A percentile compares a stretch with the other conserved stretches of the same genome.
phyloP scores from a whole-genome alignment of 805 yeast genomes.

The Starmera dryadoides region DNA sequence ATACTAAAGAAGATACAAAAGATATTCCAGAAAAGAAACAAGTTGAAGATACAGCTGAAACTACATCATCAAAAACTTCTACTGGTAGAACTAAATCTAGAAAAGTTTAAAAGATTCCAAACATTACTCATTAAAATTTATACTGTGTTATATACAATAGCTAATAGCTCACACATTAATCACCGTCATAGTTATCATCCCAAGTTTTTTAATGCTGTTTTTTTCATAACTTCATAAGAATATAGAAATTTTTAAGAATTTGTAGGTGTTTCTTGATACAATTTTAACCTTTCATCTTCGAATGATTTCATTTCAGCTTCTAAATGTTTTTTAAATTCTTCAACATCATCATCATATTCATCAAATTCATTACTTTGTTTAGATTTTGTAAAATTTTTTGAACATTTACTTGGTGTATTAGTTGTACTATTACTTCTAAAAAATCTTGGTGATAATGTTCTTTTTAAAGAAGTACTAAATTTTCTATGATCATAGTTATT shows the following conservation, averaged over 20 bases:
- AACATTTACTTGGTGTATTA: neutral
- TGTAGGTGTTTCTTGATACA: no score
- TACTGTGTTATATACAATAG: neutral
- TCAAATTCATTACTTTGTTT: neutral
- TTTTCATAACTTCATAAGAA: no score
- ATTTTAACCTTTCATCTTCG: constrained; percentile 13
- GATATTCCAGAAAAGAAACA: constrained; percentile 4
- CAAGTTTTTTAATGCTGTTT: no score
- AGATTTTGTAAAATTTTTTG: neutral
- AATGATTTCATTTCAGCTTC: constrained; percentile 15
- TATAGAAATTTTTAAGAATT: no score
- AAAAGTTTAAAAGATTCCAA: constrained; percentile 1
- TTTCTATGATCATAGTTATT: neutral
- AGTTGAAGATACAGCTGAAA: constrained; percentile 1
- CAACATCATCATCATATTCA: constrained; percentile 12
- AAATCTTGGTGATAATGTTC: constrained; percentile 17
- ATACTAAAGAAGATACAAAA: constrained; percentile 17
- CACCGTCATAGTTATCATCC: no score
- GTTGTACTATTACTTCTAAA: constrained; percentile 1
- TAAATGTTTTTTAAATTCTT: constrained; percentile 15
- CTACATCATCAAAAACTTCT: neutral
- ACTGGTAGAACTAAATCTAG: constrained; percentile 2
- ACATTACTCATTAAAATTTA: neutral
- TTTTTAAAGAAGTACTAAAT: constrained; percentile 10
- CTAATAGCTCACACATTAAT: no score